A percentile compares a stretch with the other conserved stretches of the same genome.
Evolutionary conservation across 345 rosid genomes (phyloP).

Genomic region (Garcia nutans): DNA sequence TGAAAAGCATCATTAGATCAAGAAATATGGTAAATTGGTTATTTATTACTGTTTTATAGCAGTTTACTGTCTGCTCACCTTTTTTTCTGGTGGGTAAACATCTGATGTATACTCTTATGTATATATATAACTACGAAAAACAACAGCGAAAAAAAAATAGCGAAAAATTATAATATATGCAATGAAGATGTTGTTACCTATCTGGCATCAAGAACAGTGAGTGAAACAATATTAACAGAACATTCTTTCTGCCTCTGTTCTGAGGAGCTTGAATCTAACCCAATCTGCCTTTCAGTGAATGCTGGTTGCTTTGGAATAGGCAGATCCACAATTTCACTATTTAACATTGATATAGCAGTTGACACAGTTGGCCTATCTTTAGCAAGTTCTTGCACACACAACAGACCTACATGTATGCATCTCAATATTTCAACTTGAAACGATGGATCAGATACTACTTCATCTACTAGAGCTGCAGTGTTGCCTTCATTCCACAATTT

Average conservation of each 20-base stretch:
- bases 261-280: neutral
- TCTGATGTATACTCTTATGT: too few relatives aligned
- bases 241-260: neutral
- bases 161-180: too few relatives aligned
- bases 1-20: too few relatives aligned
- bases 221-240: neutral
- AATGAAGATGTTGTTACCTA: neutral
- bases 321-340: slow-evolving; percentile 17
- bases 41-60: too few relatives aligned
- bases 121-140: too few relatives aligned
- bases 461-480: neutral
- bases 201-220: slow-evolving; percentile 4
- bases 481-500: slow-evolving; percentile 18
- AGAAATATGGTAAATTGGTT: too few relatives aligned
- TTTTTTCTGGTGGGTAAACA: too few relatives aligned
- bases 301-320: slow-evolving; percentile 14
- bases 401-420: slow-evolving; percentile 20
- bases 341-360: slow-evolving; percentile 12
- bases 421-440: neutral
- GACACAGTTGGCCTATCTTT: slow-evolving; percentile 16
- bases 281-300: neutral
- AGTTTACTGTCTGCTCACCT: too few relatives aligned
- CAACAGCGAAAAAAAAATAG: too few relatives aligned
- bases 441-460: neutral
- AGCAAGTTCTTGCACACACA: slow-evolving; percentile 20